Evolutionary conservation across 352 stramenopile genomes (phyloP), one percentile per base, ranked within the genome.

Genomic region (Globisporangium canariense): DNA sequence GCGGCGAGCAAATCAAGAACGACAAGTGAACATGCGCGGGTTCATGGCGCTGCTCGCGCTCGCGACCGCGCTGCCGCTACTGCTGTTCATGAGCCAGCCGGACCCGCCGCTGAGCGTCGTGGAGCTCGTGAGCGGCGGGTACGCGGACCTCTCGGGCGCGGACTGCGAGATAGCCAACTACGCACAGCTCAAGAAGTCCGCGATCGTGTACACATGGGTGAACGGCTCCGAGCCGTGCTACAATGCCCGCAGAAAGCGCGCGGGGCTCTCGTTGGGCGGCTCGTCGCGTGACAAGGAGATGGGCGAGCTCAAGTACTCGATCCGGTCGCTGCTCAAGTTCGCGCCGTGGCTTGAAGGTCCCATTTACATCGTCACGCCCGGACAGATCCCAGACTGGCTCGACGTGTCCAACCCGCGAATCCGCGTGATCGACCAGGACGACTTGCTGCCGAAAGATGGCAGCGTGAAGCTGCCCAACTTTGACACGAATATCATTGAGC

Each of bases 171-270:
- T 94, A 55, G 74, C 76, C 22, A 89, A 90, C 69, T 68, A 90
- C 28, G 83, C 89, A 34, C 66, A 70, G 46, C 64, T 93, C 52
- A 80, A 81, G 28, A 80, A 79, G 46, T 79, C 69, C 18, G 78
- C 86, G 34, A 88, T 94, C 64, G 86, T 94, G 34, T 94, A 94
- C 75, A 94, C 86, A 57, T 94, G 86, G 86, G 83, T 94, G 36
- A 94, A 94, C 64, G 84, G 84, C 58, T 90, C 80, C 2, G 82
- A 94, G 67, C 70, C 45, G 34, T 93, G 83, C 74, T 94, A 94
- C 75, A 90, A 91, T 58, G 71, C 75, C 30, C 75, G 83, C 1
- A 76, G 86, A 10, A 61, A 77, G 53, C 70, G 70, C 22, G 82
- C 78, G 1, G 81, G 80, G 18, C 68, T 91, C 25, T 67, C 79